A percentile compares a stretch with the other conserved stretches of the same genome.
Evolutionary conservation across 768 basidiomycete species (phyloP).

Genomic region (Tulasnella calospora): DNA sequence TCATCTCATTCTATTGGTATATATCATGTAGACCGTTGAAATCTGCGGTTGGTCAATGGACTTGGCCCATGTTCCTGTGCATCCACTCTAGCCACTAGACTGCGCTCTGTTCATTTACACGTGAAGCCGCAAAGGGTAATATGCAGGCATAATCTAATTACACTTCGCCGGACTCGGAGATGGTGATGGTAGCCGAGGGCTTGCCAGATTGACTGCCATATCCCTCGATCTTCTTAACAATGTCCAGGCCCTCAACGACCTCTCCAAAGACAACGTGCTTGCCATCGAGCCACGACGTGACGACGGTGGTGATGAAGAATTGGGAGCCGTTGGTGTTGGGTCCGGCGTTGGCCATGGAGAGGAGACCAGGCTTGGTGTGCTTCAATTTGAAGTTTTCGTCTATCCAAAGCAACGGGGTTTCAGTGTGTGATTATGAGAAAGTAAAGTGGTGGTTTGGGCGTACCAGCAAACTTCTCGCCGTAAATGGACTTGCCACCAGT

Average conservation of each 20-base stretch:
- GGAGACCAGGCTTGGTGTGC: conserved; percentile 41
- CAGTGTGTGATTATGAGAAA: background rate
- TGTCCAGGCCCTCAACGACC: conserved; percentile 41
- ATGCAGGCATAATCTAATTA: background rate
- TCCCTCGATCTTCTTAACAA: conserved; percentile 39
- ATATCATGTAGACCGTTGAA: background rate
- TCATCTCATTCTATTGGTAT: background rate
- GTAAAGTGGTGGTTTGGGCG: conserved; percentile 3
- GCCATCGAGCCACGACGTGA: conserved; percentile 41
- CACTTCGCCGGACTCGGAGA: conserved; percentile 33
- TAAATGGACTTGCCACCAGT: conserved; percentile 42
- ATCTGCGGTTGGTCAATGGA: background rate
- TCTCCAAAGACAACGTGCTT: conserved; percentile 47
- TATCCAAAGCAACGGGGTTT: conserved; percentile 25
- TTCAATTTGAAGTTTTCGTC: conserved; percentile 42
- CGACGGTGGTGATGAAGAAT: conserved; percentile 43
- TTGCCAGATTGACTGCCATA: conserved; percentile 35
- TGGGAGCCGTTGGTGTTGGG: conserved; percentile 50
- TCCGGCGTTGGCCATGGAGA: conserved; percentile 52
- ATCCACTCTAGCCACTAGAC: background rate
- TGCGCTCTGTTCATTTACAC: background rate
- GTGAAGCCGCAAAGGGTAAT: background rate
- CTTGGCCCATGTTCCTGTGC: background rate
- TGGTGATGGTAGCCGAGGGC: conserved; percentile 33
- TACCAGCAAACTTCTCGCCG: conserved; percentile 38